phyloP scores from a whole-genome alignment of 306 rosid genomes.

The Gastrolobium villosum region DNA sequence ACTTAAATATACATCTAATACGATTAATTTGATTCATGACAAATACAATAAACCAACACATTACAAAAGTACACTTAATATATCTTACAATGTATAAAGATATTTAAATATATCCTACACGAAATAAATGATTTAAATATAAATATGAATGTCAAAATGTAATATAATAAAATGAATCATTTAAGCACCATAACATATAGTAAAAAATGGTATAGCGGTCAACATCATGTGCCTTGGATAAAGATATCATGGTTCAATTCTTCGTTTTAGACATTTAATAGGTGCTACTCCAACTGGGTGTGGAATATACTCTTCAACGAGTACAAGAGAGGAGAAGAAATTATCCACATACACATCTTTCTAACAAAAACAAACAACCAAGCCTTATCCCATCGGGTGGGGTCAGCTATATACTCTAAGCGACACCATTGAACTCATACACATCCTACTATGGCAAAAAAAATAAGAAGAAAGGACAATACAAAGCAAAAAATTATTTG shows the following conservation, averaged over 20 bases:
- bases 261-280: not conserved
- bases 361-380: slow-evolving; percentile 37
- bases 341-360: slow-evolving; percentile 6
- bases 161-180: not conserved
- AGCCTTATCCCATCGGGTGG: not conserved
- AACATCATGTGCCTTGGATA: not conserved
- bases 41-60: slow-evolving; percentile 1
- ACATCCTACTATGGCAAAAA: not conserved
- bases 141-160: slow-evolving; percentile 15
- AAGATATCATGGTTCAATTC: not conserved
- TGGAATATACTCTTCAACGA: slow-evolving; percentile 5
- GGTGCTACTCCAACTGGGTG: not conserved
- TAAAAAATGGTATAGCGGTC: not conserved
- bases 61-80: not conserved
- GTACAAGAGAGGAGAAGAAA: slow-evolving; percentile 32
- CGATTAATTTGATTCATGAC: not conserved
- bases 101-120: slow-evolving; percentile 1
- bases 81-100: not conserved
- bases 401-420: not conserved
- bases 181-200: not conserved
- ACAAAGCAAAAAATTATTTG: not conserved
- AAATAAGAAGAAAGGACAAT: not conserved
- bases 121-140: not conserved
- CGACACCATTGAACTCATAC: slow-evolving; percentile 2
- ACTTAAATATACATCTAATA: not conserved